Evolutionary conservation across 768 basidiomycete species (phyloP), one percentile per base, ranked within the genome.

Genomic region (Lactarius indigo): DNA sequence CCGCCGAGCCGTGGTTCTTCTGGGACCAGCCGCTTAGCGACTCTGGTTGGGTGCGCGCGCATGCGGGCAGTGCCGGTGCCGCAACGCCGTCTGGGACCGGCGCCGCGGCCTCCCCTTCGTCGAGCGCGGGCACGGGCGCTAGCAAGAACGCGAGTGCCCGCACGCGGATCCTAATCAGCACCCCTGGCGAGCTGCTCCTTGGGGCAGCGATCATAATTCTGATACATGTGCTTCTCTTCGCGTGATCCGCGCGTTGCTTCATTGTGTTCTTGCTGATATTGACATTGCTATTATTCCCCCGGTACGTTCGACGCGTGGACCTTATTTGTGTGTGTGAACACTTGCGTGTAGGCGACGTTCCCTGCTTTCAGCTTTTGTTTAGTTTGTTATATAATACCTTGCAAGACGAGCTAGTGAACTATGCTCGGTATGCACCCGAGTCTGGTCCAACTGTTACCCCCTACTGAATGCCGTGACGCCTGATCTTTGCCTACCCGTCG

Each of bases 21-120:
- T 70, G 69, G 69, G 20, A 63, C 39, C 66, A 71, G 64, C 65
- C 66, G 13, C 28, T 71, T 20, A 50, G 55, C 15, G 65, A 63
- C 55, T 52, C 28, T 13, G 68, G 64, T 3, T 61, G 42, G 52
- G 56, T 57, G 8, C 63, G 63, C 41, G 0, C 41, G 35, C 39
- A 59, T 39, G 56, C 31, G 35, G 56, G 55, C 56, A 10, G 18
- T 18, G 9, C 31, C 1, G 18, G 31, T 17, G 56, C 56, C 20
- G 56, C 59, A 15, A 60, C 59, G 18, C n/a, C 50, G 6, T 60
- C 57, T 17, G 26, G n/a, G 26, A 28, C 63, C 23, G 15, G 42
- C 13, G 18, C 56, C 10, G n/a, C 17, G 17, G 18, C 56, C 17
- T 18, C 56, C 31, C n/a, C 30, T 35, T n/a, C 56, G 9, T 26